These are phyloP conservation scores for Dendryphion nanum DNA, from an alignment of 2,329 filamentous ascomycete genomes.

Conservation along the genomic window DNA sequence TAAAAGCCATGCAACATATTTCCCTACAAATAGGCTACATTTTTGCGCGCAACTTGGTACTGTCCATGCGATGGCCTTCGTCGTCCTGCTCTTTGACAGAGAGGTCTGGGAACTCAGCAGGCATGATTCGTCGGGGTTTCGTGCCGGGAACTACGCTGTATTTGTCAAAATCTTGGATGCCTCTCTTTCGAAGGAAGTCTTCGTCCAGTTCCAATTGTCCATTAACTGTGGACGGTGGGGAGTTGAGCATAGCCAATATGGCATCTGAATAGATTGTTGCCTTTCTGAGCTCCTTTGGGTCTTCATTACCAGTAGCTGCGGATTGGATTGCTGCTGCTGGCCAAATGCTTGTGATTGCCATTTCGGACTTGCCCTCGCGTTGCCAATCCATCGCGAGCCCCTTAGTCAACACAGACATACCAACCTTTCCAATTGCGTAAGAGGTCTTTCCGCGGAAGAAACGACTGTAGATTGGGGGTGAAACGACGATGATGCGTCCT, in stretches of 20 bases:
- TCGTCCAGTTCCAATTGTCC: slow-evolving; percentile 74
- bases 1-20: too few species aligned
- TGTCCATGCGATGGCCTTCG: slow-evolving; percentile 71
- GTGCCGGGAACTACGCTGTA: slow-evolving; percentile 68
- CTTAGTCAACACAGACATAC: slow-evolving; percentile 78
- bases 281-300: slow-evolving; percentile 60
- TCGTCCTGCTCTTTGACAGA: slow-evolving; percentile 76
- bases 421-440: slow-evolving; percentile 76
- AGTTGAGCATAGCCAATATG: slow-evolving; percentile 67
- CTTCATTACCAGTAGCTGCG: slow-evolving; percentile 62
- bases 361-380: slow-evolving; percentile 61
- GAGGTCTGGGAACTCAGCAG: slow-evolving; percentile 64
- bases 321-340: slow-evolving; percentile 76
- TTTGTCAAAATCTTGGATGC: slow-evolving; percentile 68
- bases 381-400: slow-evolving; percentile 80
- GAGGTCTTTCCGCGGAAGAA: slow-evolving; percentile 86
- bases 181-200: slow-evolving; percentile 70
- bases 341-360: slow-evolving; percentile 83
- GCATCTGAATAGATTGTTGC: slow-evolving; percentile 76
- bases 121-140: slow-evolving; percentile 75
- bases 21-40: slow-evolving; percentile 7
- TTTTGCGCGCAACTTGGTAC: slow-evolving; percentile 39
- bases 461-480: slow-evolving; percentile 79
- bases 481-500: slow-evolving; percentile 73
- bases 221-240: slow-evolving; percentile 63